phyloP scores from a whole-genome alignment of 1,139 yeast species.

The Sugiyamaella japonica region DNA sequence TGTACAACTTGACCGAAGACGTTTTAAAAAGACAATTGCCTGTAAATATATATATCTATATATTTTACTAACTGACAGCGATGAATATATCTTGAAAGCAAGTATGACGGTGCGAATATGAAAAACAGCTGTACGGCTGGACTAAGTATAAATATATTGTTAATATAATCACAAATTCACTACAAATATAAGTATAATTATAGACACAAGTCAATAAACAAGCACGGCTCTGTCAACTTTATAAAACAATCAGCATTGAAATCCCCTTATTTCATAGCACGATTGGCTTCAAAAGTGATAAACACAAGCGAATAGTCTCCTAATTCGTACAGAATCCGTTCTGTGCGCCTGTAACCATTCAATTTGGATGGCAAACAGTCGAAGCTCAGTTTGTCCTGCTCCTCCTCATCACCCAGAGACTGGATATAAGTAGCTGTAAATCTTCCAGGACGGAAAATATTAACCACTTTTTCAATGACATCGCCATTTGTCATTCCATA shows the following conservation, averaged over 20 bases:
- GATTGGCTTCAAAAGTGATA: conserved; percentile 38
- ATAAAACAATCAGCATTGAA: neutral
- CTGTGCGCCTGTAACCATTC: conserved; percentile 62
- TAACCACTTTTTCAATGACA: conserved; percentile 56
- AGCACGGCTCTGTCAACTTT: neutral
- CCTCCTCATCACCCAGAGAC: conserved; percentile 19
- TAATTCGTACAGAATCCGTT: conserved; percentile 70
- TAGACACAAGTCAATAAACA: neutral
- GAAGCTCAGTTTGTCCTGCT: conserved; percentile 17
- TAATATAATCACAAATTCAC: neutral
- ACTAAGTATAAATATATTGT: neutral
- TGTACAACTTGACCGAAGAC: too few relatives aligned
- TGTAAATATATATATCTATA: too few relatives aligned
- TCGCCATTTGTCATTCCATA: conserved; percentile 49
- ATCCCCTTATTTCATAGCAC: conserved; percentile 17
- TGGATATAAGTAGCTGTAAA: conserved; percentile 72
- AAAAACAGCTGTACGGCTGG: conserved; percentile 1
- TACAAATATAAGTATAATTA: neutral
- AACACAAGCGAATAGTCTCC: conserved; percentile 52
- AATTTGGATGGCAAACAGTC: conserved; percentile 31
- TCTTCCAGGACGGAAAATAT: conserved; percentile 70
- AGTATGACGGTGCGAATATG: neutral
- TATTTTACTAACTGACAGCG: neutral
- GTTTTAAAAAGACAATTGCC: too few relatives aligned
- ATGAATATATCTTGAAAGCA: neutral